Conservation (phyloP, 2,329 filamentous ascomycete species). For the Ambrosiella beaveri region DNA sequence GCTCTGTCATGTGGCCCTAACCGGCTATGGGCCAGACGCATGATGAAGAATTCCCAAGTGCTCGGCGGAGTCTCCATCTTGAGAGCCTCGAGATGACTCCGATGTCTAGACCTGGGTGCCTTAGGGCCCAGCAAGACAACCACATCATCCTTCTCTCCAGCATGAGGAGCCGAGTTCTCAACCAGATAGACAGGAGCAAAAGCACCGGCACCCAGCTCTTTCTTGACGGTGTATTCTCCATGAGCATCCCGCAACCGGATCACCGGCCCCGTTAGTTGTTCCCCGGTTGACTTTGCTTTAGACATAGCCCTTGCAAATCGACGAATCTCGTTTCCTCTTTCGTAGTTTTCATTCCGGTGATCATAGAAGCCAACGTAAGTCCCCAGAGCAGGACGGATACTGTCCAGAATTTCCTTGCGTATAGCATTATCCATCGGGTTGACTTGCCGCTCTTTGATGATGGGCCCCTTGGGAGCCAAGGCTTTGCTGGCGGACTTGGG, state of each 20-base stretch:
- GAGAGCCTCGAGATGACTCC: conserved; percentile 57
- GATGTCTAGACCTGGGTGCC: conserved; percentile 38
- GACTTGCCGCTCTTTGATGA: conserved; percentile 69
- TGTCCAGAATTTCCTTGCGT: conserved; percentile 55
- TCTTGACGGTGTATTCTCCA: conserved; percentile 58
- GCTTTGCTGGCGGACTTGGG: conserved; percentile 15
- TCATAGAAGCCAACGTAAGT: conserved; percentile 70
- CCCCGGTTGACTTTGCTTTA: conserved; percentile 40
- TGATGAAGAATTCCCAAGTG: conserved; percentile 93
- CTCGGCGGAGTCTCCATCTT: conserved; percentile 87
- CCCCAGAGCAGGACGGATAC: conserved; percentile 53
- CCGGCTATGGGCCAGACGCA: conserved; percentile 63
- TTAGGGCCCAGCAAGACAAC: conserved; percentile 38
- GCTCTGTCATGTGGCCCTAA: conserved; percentile 55
- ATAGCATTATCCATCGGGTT: conserved; percentile 74
- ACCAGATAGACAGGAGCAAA: conserved; percentile 92
- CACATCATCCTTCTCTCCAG: conserved; percentile 26
- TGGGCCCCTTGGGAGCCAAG: conserved; percentile 42
- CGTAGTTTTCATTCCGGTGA: conserved; percentile 44
- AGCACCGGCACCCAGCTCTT: conserved; percentile 79
- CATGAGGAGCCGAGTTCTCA: conserved; percentile 45
- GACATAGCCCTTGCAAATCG: conserved; percentile 56
- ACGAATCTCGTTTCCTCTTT: conserved; percentile 58
- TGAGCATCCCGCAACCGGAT: conserved; percentile 50
- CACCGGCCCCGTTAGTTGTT: conserved; percentile 43